Evolutionary conservation across 129 eudicot genomes (phyloP).

Genomic region (Tagetes erecta): DNA sequence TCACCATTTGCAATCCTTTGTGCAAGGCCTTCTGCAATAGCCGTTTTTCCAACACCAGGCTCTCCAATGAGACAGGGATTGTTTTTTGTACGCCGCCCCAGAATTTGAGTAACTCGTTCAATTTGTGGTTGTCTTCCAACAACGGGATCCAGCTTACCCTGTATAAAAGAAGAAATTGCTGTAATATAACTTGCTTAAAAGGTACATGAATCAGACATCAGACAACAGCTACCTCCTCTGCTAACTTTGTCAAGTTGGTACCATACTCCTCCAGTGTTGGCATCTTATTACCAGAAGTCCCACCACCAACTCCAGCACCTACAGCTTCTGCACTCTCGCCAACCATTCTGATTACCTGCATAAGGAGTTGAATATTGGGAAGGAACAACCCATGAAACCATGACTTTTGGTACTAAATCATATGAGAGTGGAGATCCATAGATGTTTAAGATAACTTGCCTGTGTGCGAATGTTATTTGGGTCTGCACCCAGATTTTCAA

Average conservation of each 20-base stretch:
- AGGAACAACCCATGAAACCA: background rate
- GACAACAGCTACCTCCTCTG: constrained; percentile 58
- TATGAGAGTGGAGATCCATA: background rate
- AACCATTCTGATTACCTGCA: constrained; percentile 77
- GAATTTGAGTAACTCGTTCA: constrained; percentile 84
- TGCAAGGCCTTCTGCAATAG: constrained; percentile 94
- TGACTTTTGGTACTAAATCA: background rate
- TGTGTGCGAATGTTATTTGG: constrained; percentile 82
- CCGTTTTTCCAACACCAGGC: constrained; percentile 94
- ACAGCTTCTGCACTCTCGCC: constrained; percentile 87
- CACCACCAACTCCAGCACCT: constrained; percentile 83
- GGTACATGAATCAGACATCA: background rate
- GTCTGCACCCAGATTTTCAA: constrained; percentile 83
- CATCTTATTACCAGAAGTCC: constrained; percentile 69
- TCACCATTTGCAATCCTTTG: constrained; percentile 86
- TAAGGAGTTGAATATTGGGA: background rate
- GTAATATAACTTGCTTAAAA: background rate
- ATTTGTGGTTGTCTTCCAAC: constrained; percentile 84
- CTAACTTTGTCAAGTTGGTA: constrained; percentile 80
- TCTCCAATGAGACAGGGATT: constrained; percentile 94
- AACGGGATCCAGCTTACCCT: constrained; percentile 93
- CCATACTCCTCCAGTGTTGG: constrained; percentile 89
- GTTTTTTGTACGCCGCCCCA: constrained; percentile 81
- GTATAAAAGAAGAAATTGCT: background rate
- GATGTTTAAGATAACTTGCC: constrained; percentile 38